Evolutionary conservation across 768 basidiomycete genomes (phyloP), one percentile per base, ranked within the genome.

Genomic region (Imleria badia): DNA sequence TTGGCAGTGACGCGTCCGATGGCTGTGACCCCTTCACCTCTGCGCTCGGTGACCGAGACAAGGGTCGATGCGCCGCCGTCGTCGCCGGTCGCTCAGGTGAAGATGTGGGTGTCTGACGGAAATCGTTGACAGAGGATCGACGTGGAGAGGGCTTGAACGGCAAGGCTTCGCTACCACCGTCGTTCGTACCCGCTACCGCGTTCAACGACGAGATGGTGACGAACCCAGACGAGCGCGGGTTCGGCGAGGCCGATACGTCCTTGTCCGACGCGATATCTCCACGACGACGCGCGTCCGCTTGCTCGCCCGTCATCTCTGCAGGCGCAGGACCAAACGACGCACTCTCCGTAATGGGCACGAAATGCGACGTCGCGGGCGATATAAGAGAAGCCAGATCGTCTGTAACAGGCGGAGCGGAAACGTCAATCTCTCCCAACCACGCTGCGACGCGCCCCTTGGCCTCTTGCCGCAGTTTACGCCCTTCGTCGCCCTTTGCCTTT

Each of bases 171-270:
- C 41, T 52, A 33, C 31, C 40, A 35, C 55, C 46, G 22, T 52
- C 34, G 10, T 39, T 50, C 33, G 46, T 50, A 31, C 26, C 19
- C 49, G 34, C n/a, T 30, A 36, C 42, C 13, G 45, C 71, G 49
- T 79, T 81, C 45, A 82, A 74, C 0, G 81, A 81, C 6, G 79
- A 76, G 13, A 89, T 80, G 0, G 87, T 83, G 19, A 89, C 76
- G 61, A 91, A 91, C 1, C 87, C 89, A 47, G 87, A 89, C 2
- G 87, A 90, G 3, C 87, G 83, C 26, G 87, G 86, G 65, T 89
- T 85, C 1, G 87, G 86, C 0, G 75, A 68, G 10, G 75, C 69
- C 29, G 73, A 72, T 39, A 67, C 55, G 30, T 62, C 60, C 43
- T 58, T 60, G 45, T 62, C 60, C 4, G 33, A 48, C 10, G 53